Conservation (phyloP, 2,329 filamentous ascomycete species). For the Fusarium sp. region DNA sequence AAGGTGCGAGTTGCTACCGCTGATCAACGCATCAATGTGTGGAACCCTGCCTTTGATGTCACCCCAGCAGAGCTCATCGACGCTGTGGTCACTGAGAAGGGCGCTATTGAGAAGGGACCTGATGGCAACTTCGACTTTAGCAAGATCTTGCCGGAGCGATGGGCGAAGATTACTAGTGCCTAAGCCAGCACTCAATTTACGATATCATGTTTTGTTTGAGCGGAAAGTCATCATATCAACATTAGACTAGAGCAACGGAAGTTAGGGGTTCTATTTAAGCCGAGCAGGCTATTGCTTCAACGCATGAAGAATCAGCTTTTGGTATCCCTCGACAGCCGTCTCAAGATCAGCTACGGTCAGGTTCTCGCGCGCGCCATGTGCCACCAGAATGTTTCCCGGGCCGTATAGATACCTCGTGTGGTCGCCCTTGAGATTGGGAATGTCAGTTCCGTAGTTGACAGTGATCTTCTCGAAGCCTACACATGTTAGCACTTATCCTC, state of each 20-base stretch:
- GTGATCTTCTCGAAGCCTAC: slow-evolving; percentile 83
- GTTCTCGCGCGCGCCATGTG: slow-evolving; percentile 87
- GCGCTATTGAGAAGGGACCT: slow-evolving; percentile 83
- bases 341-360: slow-evolving; percentile 83
- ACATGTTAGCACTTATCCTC: slow-evolving; percentile 29
- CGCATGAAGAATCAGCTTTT: slow-evolving; percentile 75
- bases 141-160: slow-evolving; percentile 69
- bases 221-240: slow-evolving; percentile 40
- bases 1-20: slow-evolving; percentile 86
- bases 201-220: slow-evolving; percentile 28
- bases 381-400: slow-evolving; percentile 84
- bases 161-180: slow-evolving; percentile 56
- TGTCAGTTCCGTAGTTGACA: slow-evolving; percentile 95
- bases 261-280: slow-evolving; percentile 14
- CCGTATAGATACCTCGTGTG: slow-evolving; percentile 78
- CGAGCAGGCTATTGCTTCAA: slow-evolving; percentile 54
- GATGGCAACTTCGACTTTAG: slow-evolving; percentile 79
- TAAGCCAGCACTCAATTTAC: slow-evolving; percentile 24
- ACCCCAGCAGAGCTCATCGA: slow-evolving; percentile 92
- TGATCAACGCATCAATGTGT: slow-evolving; percentile 83
- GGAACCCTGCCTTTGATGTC: slow-evolving; percentile 98
- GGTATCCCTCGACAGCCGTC: slow-evolving; percentile 83
- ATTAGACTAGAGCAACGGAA: slow-evolving; percentile 42
- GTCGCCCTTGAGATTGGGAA: slow-evolving; percentile 80
- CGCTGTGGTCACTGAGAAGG: slow-evolving; percentile 92